Evolutionary conservation across 345 rosid genomes (phyloP).

Genomic region (Citrus maxima): DNA sequence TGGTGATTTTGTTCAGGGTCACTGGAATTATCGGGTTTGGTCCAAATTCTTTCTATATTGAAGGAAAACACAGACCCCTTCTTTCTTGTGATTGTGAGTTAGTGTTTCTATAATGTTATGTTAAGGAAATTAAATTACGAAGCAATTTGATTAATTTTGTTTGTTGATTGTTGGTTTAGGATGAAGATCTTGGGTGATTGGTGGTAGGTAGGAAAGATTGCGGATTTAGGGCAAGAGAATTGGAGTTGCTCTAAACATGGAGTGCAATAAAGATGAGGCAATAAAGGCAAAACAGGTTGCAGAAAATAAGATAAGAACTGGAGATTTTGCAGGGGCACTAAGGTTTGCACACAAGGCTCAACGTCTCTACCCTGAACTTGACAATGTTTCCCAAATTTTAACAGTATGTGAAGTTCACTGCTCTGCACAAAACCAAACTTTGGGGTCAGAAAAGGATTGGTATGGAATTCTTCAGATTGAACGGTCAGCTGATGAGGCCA

Average conservation of each 20-base stretch:
- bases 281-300: conserved; percentile 60
- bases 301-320: conserved; percentile 50
- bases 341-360: conserved; percentile 62
- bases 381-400: conserved; percentile 59
- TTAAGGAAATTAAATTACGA: neutral
- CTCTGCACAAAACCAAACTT: conserved; percentile 47
- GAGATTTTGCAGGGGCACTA: conserved; percentile 57
- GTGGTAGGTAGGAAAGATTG: neutral
- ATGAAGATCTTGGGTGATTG: conserved; percentile 18
- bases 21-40: neutral
- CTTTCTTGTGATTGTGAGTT: neutral
- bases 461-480: conserved; percentile 74
- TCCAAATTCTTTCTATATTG: neutral
- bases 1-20: conserved; percentile 2
- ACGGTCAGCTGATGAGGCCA: conserved; percentile 44
- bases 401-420: conserved; percentile 76
- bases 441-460: conserved; percentile 73
- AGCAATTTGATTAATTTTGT: neutral
- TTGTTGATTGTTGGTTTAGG: conserved; percentile 11
- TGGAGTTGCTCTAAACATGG: conserved; percentile 38
- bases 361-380: conserved; percentile 58
- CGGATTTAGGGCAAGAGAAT: neutral
- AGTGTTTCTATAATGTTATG: neutral
- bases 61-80: neutral
- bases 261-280: conserved; percentile 93